Conservation (phyloP, 495 filamentous ascomycete genomes). For the Penicillium cinerascens region DNA sequence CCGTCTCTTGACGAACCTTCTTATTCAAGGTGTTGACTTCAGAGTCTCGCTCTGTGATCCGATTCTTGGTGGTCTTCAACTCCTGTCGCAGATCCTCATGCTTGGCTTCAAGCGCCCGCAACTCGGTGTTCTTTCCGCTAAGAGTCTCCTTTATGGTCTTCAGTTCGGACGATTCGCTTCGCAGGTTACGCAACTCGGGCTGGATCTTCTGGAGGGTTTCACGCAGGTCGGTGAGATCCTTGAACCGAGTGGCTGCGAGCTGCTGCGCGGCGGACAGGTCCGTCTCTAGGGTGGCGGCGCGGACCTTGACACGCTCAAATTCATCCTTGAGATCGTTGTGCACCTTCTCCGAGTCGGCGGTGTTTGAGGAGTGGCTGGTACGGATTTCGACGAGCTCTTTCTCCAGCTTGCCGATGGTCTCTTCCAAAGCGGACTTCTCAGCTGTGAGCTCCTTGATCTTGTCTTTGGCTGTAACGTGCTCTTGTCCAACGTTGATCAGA, state of each 20-base stretch:
- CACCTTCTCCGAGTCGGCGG: conserved; percentile 51
- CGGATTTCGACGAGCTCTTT: conserved; percentile 59
- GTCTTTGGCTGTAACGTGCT: conserved; percentile 80
- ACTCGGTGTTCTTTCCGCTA: conserved; percentile 58
- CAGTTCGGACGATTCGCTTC: conserved; percentile 69
- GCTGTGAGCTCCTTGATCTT: conserved; percentile 64
- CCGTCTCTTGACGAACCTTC: conserved; percentile 70
- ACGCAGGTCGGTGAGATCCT: conserved; percentile 75
- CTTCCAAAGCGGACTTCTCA: conserved; percentile 58
- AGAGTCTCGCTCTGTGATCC: conserved; percentile 64
- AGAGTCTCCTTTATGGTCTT: conserved; percentile 71
- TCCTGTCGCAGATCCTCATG: conserved; percentile 79
- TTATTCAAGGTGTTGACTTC: conserved; percentile 76
- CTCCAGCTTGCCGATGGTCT: conserved; percentile 62
- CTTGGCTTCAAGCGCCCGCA: conserved; percentile 70
- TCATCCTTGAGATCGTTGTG: conserved; percentile 62
- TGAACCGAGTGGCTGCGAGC: conserved; percentile 80
- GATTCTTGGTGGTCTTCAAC: conserved; percentile 62
- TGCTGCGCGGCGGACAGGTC: conserved; percentile 85
- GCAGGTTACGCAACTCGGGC: conserved; percentile 73
- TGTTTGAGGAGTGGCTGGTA: conserved; percentile 45
- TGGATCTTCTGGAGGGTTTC: conserved; percentile 79
- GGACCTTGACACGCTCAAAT: conserved; percentile 70
- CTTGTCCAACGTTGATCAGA: conserved; percentile 68
- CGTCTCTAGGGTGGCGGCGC: conserved; percentile 65